Percentiles rank a stretch among this genome's conserved stretches.
Evolutionary conservation across 129 eudicot species (phyloP).

Genomic region (Flaveria robusta): DNA sequence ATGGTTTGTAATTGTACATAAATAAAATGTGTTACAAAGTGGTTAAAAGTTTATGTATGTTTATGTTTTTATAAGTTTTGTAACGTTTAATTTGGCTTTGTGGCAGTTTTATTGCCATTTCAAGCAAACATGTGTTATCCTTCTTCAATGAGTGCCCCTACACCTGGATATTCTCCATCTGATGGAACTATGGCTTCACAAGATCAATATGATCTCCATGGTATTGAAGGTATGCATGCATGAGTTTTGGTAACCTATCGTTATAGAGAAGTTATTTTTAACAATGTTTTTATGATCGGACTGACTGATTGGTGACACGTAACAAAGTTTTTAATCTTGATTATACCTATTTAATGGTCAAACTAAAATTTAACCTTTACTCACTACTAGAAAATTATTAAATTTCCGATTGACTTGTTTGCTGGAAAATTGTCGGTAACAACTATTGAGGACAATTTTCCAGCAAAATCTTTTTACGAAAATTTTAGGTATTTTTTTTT

Average conservation of each 20-base stretch:
- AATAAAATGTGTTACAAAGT: slow-evolving; percentile 8
- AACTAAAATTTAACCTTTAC: too few relatives aligned
- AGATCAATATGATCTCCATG: slow-evolving; percentile 64
- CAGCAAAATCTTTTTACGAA: too few relatives aligned
- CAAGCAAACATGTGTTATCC: slow-evolving; percentile 76
- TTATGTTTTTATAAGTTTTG: not conserved
- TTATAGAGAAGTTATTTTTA: not conserved
- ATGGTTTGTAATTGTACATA: slow-evolving; percentile 45
- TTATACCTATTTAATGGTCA: too few relatives aligned
- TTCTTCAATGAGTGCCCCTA: slow-evolving; percentile 57
- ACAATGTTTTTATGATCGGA: too few relatives aligned
- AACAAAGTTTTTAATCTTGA: too few relatives aligned
- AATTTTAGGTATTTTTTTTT: too few relatives aligned
- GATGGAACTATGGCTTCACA: slow-evolving; percentile 59
- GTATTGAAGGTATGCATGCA: slow-evolving; percentile 61
- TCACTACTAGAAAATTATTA: too few relatives aligned
- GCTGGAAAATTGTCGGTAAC: too few relatives aligned
- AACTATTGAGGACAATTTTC: too few relatives aligned
- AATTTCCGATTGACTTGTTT: too few relatives aligned
- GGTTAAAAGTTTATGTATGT: not conserved
- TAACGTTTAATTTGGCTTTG: slow-evolving; percentile 5
- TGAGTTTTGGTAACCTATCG: slow-evolving; percentile 29
- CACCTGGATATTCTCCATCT: slow-evolving; percentile 79
- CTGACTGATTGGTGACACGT: too few relatives aligned
- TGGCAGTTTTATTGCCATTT: slow-evolving; percentile 65